Evolutionary conservation across 768 basidiomycete genomes (phyloP).

Genomic region (Macrolepiota albuminosa): DNA sequence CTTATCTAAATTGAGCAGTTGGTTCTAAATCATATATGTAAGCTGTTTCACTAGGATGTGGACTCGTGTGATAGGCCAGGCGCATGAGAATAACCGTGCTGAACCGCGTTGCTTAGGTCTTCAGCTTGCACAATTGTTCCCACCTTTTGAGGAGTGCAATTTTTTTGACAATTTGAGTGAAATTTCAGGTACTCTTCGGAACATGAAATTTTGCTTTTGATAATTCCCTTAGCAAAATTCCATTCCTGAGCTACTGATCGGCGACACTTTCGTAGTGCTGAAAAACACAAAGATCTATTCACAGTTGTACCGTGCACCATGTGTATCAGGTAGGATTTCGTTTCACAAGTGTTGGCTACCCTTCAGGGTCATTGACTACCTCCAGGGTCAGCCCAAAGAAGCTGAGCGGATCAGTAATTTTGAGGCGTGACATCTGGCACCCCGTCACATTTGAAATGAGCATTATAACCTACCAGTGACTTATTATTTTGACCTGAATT

Average conservation of each 20-base stretch:
- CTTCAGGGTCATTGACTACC: too few relatives aligned
- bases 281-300: not conserved
- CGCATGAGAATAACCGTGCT: not conserved
- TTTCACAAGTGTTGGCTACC: too few relatives aligned
- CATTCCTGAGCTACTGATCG: not conserved
- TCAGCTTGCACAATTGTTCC: not conserved
- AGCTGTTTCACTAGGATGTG: not conserved
- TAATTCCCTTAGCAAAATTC: not conserved
- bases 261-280: not conserved
- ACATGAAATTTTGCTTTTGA: not conserved
- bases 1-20: conserved; percentile 8
- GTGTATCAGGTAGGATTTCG: too few relatives aligned
- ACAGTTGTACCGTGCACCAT: too few relatives aligned
- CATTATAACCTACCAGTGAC: too few relatives aligned
- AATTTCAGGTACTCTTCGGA: conserved; percentile 10
- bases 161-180: not conserved
- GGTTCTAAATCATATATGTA: not conserved
- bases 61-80: not conserved
- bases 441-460: too few relatives aligned
- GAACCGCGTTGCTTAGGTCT: not conserved
- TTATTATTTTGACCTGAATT: too few relatives aligned
- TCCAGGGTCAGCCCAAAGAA: too few relatives aligned
- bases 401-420: too few relatives aligned
- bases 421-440: too few relatives aligned
- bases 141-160: not conserved